These are phyloP conservation scores for Cyberlindnera lachancei DNA, from an alignment of 805 yeast species.

Conservation along the genomic window DNA sequence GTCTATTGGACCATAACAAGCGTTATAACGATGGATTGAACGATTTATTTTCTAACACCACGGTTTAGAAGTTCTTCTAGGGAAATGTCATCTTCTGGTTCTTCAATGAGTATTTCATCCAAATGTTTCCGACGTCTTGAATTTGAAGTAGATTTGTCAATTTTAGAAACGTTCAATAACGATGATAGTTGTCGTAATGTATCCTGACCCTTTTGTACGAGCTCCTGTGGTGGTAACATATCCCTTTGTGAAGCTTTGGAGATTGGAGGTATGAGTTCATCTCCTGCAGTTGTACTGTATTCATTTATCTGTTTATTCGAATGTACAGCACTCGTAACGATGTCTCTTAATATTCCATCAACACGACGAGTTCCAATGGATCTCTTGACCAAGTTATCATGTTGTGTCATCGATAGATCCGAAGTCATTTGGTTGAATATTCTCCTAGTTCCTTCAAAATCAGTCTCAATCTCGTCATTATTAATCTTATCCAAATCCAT, in stretches of 20 bases:
- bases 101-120: conserved; percentile 1
- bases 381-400: conserved; percentile 20
- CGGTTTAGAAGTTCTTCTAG: conserved; percentile 6
- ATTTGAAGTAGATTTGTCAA: conserved; percentile 11
- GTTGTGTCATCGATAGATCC: conserved; percentile 1
- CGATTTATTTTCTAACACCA: conserved; percentile 1
- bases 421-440: conserved; percentile 15
- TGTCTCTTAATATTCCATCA: conserved; percentile 11
- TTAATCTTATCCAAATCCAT: conserved; percentile 33
- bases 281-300: conserved; percentile 6
- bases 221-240: conserved; percentile 11
- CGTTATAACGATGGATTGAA: neutral
- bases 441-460: conserved; percentile 14
- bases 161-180: conserved; percentile 17
- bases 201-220: conserved; percentile 7
- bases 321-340: conserved; percentile 8
- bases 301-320: conserved; percentile 7
- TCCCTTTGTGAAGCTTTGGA: conserved; percentile 17
- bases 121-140: conserved; percentile 1
- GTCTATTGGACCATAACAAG: neutral
- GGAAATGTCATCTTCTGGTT: conserved; percentile 5
- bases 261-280: conserved; percentile 22
- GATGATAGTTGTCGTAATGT: conserved; percentile 8
- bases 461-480: conserved; percentile 21
- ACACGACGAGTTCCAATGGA: conserved; percentile 20